Base-by-base conservation (phyloP, 2,329 filamentous ascomycete species). In the Colletotrichum tofieldiae region DNA sequence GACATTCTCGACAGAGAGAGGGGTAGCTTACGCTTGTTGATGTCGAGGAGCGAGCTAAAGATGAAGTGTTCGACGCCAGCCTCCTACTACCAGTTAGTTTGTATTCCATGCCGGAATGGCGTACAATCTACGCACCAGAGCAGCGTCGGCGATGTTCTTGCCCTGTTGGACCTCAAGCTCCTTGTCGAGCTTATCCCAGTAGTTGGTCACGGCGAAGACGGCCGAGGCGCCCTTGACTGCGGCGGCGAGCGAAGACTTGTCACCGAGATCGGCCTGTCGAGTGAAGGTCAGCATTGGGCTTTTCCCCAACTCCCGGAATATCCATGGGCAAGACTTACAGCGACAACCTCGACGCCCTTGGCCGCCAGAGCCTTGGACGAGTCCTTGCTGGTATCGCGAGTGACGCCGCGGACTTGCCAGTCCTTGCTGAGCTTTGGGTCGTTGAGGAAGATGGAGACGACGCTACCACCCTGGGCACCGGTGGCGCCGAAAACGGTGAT, bases 401-500 rank as follows among this genome's bases (percentile, higher is more conserved):
- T 90, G 26, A 92, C 82, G 58, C 83, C 90, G 39, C 89, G 87
- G 49, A 92, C 81, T 6, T 81, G 77, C 82, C 85, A 91, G 51
- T 84, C 78, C 55, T 83, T 80, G n/a, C 81, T 82, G 1, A 88
- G 81, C 59, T 84, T 80, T 0, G 86, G 67, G 58, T 83, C 80
- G 47, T 75, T 76, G 51, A 82, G 75, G 73, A 83, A 82, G 3
- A 79, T 76, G 83, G 80, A 32, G 62, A 89, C 85, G 56, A 91
- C 83, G 11, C 87, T 88, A 73, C 87, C 86, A 60, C 90, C 90
- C 80, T 92, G 90, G 71, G 87, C 86, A 70, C 90, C 89, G 23
- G 89, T 91, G 54, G 89, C 86, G 37, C 89, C 89, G 75, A 91
- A 87, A 16, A 92, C 83, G 55, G 86, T 86, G 77, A 91, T 83